Evolutionary conservation across 2,329 filamentous ascomycete genomes (phyloP), one percentile per base, ranked within the genome.

Genomic region (Apiospora sp.): DNA sequence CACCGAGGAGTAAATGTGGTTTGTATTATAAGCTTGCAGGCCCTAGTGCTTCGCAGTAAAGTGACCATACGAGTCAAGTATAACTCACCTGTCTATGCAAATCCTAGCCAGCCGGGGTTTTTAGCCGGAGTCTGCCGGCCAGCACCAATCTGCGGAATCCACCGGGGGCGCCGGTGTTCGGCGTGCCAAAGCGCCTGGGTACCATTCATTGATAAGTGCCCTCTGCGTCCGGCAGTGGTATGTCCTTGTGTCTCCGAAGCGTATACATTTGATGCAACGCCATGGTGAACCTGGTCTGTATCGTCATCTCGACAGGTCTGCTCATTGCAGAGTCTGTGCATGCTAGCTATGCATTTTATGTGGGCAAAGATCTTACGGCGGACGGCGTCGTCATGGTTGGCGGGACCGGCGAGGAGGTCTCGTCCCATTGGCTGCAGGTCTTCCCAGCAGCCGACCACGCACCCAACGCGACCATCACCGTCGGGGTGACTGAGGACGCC

Each of bases 321-420:
- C 73, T 76, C 44, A 71, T 76, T 41, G 72, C 75, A 13, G 48
- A 74, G 8, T 72, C 75, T 10, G 74, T 73, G 27, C 67, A 69
- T n/a, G 83, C 83, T n/a, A 86, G 85, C 78, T 86, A 86, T 76
- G 84, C 83, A 19, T 86, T 86, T 77, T 86, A 86, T 70, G 83
- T 86, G 24, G 85, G 85, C 73, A 85, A 85, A 73, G 79, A 81
- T 51, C 81, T 86, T 73, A 86, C 85, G 0, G 77, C 80, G 19
- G 81, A 83, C 73, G 83, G 83, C 43, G 82, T 80, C 48, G 83
- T 86, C 37, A 79, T 86, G 61, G 77, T 86, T 27, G 84, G 84
- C 73, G 84, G 85, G 30, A 86, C 84, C 4, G 85, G 84, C 64
- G 85, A 87, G 73, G 84, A 86, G 74, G 84, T 86, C 0, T 86